These are phyloP conservation scores for Fusarium goolgardi DNA, from an alignment of 2,329 filamentous ascomycete species.

Conservation along the genomic window DNA sequence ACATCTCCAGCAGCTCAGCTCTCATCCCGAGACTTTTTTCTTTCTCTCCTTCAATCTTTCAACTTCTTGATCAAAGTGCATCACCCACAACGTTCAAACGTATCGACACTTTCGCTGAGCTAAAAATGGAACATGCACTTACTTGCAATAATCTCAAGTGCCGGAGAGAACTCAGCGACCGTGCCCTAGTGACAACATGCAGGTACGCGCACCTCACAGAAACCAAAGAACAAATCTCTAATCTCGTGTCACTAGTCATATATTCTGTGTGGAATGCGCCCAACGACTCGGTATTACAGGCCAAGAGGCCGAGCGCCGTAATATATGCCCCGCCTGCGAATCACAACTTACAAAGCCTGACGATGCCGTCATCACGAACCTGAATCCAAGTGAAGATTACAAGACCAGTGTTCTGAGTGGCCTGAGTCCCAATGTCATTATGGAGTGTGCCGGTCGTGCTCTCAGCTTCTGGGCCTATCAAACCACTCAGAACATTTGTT, in stretches of 20 bases:
- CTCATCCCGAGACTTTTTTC: not conserved
- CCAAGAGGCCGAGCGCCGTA: constrained; percentile 50
- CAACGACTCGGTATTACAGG: constrained; percentile 70
- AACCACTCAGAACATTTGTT: constrained; percentile 81
- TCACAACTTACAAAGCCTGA: constrained; percentile 75
- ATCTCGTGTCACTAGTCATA: constrained; percentile 68
- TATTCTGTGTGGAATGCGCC: constrained; percentile 84
- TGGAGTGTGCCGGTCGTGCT: constrained; percentile 85
- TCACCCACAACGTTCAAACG: not conserved
- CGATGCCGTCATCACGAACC: constrained; percentile 76
- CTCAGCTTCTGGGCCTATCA: constrained; percentile 91
- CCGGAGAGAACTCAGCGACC: constrained; percentile 72
- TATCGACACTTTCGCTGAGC: not conserved
- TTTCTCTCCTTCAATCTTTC: not conserved
- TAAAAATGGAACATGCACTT: constrained; percentile 76
- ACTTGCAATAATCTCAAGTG: constrained; percentile 86
- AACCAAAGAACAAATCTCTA: not conserved
- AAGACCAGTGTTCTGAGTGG: constrained; percentile 89
- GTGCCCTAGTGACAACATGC: constrained; percentile 89
- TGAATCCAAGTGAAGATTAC: constrained; percentile 88
- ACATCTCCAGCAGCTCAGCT: no score
- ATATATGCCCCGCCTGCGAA: constrained; percentile 80
- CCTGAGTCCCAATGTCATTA: constrained; percentile 80
- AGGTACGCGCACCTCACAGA: constrained; percentile 62
- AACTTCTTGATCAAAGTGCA: not conserved